These are phyloP conservation scores for Stygiomarasmius scandens DNA, from an alignment of 1,284 basidiomycete species.

Conservation along the genomic window DNA sequence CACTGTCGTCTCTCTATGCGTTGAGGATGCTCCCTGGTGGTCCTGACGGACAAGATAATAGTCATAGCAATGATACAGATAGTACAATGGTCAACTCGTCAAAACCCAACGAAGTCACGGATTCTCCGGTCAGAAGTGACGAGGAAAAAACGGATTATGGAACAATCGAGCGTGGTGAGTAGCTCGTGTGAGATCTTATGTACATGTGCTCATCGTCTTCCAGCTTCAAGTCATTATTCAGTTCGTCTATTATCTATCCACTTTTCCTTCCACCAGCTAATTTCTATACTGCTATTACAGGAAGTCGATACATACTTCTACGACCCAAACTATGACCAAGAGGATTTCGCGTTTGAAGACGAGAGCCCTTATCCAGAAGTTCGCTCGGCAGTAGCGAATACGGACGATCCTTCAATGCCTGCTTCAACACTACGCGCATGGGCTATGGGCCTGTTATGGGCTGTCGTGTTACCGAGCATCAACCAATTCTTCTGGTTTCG, in stretches of 20 bases:
- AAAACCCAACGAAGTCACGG: neutral
- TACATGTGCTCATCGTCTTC: neutral
- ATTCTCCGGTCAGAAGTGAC: neutral
- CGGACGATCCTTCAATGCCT: conserved; percentile 58
- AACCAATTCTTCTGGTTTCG: conserved; percentile 61
- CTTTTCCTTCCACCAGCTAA: neutral
- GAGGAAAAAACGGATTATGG: conserved; percentile 4
- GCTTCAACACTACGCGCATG: conserved; percentile 57
- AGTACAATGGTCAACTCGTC: neutral
- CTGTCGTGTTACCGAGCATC: conserved; percentile 50
- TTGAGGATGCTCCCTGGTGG: conserved; percentile 7
- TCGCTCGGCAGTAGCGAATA: conserved; percentile 59
- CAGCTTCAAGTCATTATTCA: neutral
- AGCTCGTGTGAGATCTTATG: neutral
- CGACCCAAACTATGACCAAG: conserved; percentile 48
- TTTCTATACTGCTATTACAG: neutral
- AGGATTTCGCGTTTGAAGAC: conserved; percentile 40
- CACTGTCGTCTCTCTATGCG: conserved; percentile 7
- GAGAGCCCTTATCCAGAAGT: conserved; percentile 67
- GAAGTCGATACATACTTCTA: conserved; percentile 25
- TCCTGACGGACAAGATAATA: neutral
- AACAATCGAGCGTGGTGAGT: conserved; percentile 1
- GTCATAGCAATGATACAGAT: neutral
- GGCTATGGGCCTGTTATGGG: conserved; percentile 52
- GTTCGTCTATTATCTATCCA: neutral